These are phyloP conservation scores for Suillus bovinus DNA, from an alignment of 768 basidiomycete species.

Conservation along the genomic window DNA sequence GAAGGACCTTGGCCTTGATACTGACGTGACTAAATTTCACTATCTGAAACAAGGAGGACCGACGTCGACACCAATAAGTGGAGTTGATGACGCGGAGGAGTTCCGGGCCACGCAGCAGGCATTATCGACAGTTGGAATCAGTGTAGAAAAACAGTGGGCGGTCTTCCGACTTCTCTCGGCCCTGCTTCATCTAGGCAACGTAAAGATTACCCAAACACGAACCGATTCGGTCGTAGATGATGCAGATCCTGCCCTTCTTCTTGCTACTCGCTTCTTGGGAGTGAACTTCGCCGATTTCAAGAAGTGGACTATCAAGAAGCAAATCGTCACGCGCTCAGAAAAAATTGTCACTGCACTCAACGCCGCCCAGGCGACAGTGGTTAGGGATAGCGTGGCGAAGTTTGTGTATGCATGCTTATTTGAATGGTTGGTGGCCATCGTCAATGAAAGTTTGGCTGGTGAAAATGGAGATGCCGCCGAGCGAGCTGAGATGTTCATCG, in stretches of 20 bases:
- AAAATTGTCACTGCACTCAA: slow-evolving; percentile 91
- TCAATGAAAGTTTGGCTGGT: slow-evolving; percentile 96
- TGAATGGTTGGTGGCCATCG: slow-evolving; percentile 96
- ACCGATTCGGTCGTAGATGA: slow-evolving; percentile 86
- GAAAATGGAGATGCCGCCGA: slow-evolving; percentile 90
- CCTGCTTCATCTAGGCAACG: slow-evolving; percentile 96
- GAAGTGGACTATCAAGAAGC: slow-evolving; percentile 99
- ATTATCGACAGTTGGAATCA: slow-evolving; percentile 94
- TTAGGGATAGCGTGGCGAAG: slow-evolving; percentile 95
- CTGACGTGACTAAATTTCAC: slow-evolving; percentile 83
- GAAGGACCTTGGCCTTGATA: slow-evolving; percentile 90
- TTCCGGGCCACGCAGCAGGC: slow-evolving; percentile 93
- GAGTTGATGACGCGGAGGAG: slow-evolving; percentile 96
- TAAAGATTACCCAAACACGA: slow-evolving; percentile 81
- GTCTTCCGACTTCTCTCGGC: slow-evolving; percentile 94
- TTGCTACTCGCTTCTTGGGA: slow-evolving; percentile 89
- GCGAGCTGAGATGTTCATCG: slow-evolving; percentile 97
- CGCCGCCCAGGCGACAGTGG: slow-evolving; percentile 87
- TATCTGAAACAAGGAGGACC: slow-evolving; percentile 95
- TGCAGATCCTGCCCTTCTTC: slow-evolving; percentile 72
- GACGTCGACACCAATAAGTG: slow-evolving; percentile 79
- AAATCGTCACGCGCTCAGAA: slow-evolving; percentile 90
- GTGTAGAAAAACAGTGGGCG: slow-evolving; percentile 97
- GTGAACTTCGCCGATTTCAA: slow-evolving; percentile 92
- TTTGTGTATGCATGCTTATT: slow-evolving; percentile 99